Conservation (phyloP, 257 asterid genomes). For the Solanum gandarillasii region DNA sequence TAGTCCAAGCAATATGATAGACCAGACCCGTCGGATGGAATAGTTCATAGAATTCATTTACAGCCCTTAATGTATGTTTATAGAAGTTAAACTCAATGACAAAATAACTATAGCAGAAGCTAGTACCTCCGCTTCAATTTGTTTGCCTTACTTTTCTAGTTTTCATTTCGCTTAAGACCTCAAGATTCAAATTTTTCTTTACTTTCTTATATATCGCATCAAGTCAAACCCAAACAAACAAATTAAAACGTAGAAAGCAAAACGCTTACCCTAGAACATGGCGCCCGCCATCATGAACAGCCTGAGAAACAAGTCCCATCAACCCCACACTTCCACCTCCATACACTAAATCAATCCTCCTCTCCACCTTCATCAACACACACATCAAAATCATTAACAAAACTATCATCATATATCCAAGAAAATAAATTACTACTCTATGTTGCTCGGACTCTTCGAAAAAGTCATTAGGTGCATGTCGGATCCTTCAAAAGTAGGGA, state of each 20-base stretch:
- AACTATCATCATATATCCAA: not conserved
- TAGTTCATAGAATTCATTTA: not conserved
- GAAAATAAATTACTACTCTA: not conserved
- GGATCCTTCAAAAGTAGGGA: fast-evolving
- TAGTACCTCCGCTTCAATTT: too few relatives aligned
- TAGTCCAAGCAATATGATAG: not conserved
- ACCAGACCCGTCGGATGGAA: not conserved
- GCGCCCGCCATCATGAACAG: conserved; percentile 99
- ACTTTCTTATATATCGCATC: not conserved
- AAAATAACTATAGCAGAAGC: not conserved
- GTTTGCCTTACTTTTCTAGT: not conserved
- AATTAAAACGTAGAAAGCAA: not conserved
- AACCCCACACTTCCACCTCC: conserved; percentile 99
- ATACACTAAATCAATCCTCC: conserved; percentile 87
- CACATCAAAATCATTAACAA: conserved; percentile 20
- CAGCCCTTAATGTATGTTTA: too few relatives aligned
- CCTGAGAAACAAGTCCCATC: conserved; percentile 99
- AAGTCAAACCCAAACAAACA: not conserved
- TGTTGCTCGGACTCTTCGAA: too few relatives aligned
- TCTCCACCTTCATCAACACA: conserved; percentile 58
- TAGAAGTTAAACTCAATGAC: not conserved
- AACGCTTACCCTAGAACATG: conserved; percentile 80
- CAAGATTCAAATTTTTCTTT: not conserved
- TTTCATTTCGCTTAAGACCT: not conserved
- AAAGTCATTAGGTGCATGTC: too few relatives aligned